phyloP scores from a whole-genome alignment of 345 rosid genomes.

The Salix suchowensis region DNA sequence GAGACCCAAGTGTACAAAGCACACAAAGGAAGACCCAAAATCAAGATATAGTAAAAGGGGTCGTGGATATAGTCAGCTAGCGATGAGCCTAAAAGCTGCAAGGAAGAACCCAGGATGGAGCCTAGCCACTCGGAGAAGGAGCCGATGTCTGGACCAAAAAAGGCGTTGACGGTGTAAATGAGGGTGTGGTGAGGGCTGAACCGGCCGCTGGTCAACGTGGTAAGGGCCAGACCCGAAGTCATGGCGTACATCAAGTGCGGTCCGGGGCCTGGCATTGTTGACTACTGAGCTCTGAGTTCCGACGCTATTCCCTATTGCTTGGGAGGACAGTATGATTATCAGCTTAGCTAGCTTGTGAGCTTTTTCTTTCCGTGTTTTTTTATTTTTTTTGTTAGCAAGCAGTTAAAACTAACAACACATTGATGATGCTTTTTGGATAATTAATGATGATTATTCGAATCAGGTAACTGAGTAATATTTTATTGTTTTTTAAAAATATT shows the following conservation, averaged over 20 bases:
- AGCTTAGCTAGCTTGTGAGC: too few relatives aligned
- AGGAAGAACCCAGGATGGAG: conserved; percentile 28
- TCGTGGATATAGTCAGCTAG: conserved; percentile 49
- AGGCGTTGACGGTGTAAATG: conserved; percentile 57
- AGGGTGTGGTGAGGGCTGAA: conserved; percentile 61
- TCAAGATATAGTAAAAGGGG: conserved; percentile 47
- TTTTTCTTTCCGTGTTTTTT: too few relatives aligned
- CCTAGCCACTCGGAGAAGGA: conserved; percentile 71
- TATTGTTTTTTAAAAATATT: too few relatives aligned
- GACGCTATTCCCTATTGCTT: too few relatives aligned
- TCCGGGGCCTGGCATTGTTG: conserved; percentile 64
- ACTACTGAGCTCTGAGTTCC: background rate
- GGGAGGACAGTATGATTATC: too few relatives aligned
- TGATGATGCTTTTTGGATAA: too few relatives aligned
- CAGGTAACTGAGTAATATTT: too few relatives aligned
- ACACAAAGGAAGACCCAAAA: conserved; percentile 53
- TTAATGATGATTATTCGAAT: too few relatives aligned
- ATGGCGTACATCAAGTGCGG: conserved; percentile 67
- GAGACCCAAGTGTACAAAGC: conserved; percentile 51
- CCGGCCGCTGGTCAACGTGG: conserved; percentile 40
- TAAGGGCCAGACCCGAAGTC: conserved; percentile 53
- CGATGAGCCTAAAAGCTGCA: conserved; percentile 24
- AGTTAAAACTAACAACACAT: too few relatives aligned
- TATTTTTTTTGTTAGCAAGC: too few relatives aligned
- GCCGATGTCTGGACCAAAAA: conserved; percentile 72